Evolutionary conservation across 371 early-diverging fungal genomes (phyloP).

Genomic region (Mortierella sp.): DNA sequence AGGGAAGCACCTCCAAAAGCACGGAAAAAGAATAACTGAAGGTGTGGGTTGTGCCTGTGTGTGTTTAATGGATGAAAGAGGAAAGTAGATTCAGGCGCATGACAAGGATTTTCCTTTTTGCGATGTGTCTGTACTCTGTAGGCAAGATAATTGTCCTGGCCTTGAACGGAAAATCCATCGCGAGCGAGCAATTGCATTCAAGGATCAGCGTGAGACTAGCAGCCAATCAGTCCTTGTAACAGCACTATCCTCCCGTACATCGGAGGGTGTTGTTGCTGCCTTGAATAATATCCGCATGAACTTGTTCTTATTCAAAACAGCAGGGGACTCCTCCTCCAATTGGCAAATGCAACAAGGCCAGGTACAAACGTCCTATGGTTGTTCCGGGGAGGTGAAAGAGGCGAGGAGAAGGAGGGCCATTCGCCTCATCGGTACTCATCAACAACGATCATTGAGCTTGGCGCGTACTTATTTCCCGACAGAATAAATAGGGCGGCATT

Average conservation of each 20-base stretch:
- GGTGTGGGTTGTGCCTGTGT: background rate
- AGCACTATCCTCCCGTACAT: no score
- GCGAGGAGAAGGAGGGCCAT: background rate
- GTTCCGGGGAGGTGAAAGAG: background rate
- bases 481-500: background rate
- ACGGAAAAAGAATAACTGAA: background rate
- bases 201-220: no score
- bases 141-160: no score
- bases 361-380: background rate
- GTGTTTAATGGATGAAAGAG: background rate
- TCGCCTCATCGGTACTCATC: background rate
- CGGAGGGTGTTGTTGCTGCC: no score
- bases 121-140: background rate
- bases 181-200: no score
- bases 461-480: background rate
- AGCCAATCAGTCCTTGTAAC: no score
- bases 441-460: background rate
- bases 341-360: background rate
- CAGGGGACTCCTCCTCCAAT: background rate
- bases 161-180: no score
- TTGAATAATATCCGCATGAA: no score
- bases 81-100: conserved; percentile 3
- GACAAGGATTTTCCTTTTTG: conserved; percentile 13
- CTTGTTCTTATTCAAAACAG: background rate
- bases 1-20: background rate